Evolutionary conservation across 495 filamentous ascomycete genomes (phyloP).

Genomic region (Bacidia gigantensis): DNA sequence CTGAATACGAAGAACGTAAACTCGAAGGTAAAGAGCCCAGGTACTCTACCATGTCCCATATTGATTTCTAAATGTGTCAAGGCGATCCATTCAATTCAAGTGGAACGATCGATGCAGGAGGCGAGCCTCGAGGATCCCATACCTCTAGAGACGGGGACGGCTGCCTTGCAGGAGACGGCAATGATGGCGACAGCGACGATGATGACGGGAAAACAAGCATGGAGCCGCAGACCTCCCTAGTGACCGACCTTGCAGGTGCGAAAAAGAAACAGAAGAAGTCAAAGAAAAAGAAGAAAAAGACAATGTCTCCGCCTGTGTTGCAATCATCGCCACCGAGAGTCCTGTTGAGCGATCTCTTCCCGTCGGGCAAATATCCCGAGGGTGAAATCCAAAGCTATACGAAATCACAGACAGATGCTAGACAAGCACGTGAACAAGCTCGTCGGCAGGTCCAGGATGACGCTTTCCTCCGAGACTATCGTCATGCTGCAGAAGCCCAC

Average conservation of each 20-base stretch:
- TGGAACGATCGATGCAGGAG: not conserved
- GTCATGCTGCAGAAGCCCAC: conserved; percentile 76
- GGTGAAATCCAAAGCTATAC: conserved; percentile 41
- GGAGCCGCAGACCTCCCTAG: not conserved
- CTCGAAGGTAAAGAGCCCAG: not conserved
- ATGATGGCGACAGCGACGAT: not conserved
- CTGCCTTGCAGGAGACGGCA: not conserved
- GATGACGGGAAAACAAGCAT: not conserved
- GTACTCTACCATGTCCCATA: not conserved
- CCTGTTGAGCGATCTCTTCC: conserved; percentile 37
- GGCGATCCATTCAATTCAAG: not conserved
- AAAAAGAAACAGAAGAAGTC: not conserved
- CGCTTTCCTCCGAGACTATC: conserved; percentile 76
- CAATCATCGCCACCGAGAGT: conserved; percentile 44
- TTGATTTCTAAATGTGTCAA: not conserved
- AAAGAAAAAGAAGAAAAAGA: conserved; percentile 38
- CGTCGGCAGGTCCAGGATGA: conserved; percentile 31
- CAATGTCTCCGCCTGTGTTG: conserved; percentile 16
- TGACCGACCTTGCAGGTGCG: not conserved
- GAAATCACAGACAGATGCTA: conserved; percentile 32
- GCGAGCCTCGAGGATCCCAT: not conserved
- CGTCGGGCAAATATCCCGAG: conserved; percentile 34
- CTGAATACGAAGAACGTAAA: not conserved
- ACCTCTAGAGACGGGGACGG: not conserved
- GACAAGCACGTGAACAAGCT: not conserved